A percentile compares a stretch with the other conserved stretches of the same genome.
These are phyloP conservation scores for Microbotryomycetes sp. DNA, from an alignment of 1,284 basidiomycete species.

Conservation along the genomic window DNA sequence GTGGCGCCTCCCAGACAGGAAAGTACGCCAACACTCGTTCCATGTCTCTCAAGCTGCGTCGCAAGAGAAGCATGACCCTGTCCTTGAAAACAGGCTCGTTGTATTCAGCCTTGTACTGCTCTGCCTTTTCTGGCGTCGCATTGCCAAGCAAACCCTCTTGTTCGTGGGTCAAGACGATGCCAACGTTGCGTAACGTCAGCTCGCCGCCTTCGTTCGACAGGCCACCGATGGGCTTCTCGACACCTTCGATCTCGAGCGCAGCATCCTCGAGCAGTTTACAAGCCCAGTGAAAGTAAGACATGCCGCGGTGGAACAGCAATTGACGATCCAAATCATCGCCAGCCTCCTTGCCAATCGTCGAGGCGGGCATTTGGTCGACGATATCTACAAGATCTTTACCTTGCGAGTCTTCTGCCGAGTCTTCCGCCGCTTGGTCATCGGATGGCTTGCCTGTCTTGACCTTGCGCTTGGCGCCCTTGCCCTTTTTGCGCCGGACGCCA, in stretches of 20 bases:
- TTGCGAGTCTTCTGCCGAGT: constrained; percentile 22
- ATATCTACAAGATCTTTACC: constrained; percentile 55
- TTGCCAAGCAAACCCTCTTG: constrained; percentile 2
- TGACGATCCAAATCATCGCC: constrained; percentile 56
- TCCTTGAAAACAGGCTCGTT: constrained; percentile 52
- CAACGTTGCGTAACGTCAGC: constrained; percentile 60
- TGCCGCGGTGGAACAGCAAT: constrained; percentile 67
- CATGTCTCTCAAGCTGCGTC: constrained; percentile 67
- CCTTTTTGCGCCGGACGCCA: background rate
- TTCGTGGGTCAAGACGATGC: constrained; percentile 31
- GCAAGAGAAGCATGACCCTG: constrained; percentile 52
- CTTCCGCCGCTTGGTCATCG: constrained; percentile 45
- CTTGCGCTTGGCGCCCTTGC: constrained; percentile 38
- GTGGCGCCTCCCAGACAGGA: constrained; percentile 54
- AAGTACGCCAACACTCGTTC: constrained; percentile 71
- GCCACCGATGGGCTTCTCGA: constrained; percentile 48
- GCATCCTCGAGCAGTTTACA: constrained; percentile 61
- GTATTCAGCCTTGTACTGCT: constrained; percentile 55
- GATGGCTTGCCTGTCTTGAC: constrained; percentile 56
- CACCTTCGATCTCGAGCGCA: constrained; percentile 58
- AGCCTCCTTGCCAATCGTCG: constrained; percentile 44
- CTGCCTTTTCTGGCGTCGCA: constrained; percentile 51
- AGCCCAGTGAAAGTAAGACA: constrained; percentile 67
- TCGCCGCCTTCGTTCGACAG: constrained; percentile 55
- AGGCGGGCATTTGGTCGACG: constrained; percentile 62